phyloP scores from a whole-genome alignment of 164 flowering plant genomes.

The Amborella trichopoda region DNA sequence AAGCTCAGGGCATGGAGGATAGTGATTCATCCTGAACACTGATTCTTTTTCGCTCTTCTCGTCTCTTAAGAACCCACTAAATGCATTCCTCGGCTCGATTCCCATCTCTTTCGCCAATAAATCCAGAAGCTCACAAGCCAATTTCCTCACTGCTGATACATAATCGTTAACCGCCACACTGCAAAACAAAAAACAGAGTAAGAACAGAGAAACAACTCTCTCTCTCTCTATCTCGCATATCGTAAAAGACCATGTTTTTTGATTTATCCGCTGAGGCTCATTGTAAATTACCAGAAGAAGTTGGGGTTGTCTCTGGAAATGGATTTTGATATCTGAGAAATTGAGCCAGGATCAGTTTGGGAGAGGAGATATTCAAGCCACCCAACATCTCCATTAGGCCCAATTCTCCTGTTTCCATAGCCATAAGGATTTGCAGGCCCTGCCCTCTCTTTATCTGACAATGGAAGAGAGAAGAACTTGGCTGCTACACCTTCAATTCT shows the following conservation, averaged over 20 bases:
- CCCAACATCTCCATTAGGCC: constrained; percentile 85
- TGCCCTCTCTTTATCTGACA: constrained; percentile 45
- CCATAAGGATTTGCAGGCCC: constrained; percentile 73
- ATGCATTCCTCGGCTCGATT: constrained; percentile 29
- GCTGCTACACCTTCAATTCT: constrained; percentile 43
- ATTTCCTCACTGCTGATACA: constrained; percentile 29
- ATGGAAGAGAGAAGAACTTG: constrained; percentile 49
- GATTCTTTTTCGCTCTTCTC: constrained; percentile 75
- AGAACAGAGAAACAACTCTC: too few species aligned
- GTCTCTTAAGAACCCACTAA: constrained; percentile 49
- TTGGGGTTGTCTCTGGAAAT: constrained; percentile 33
- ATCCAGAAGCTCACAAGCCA: constrained; percentile 46
- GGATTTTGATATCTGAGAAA: constrained; percentile 15
- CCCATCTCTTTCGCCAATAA: constrained; percentile 51
- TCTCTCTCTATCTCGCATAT: too few species aligned
- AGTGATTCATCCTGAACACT: constrained; percentile 69
- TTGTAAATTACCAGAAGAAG: constrained; percentile 38
- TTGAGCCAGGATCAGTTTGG: constrained; percentile 24
- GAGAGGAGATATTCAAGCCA: constrained; percentile 87
- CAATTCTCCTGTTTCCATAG: constrained; percentile 69
- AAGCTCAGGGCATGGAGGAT: constrained; percentile 66
- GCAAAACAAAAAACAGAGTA: neutral
- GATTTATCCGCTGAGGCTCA: too few species aligned
- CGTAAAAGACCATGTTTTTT: too few species aligned
- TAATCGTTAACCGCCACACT: constrained; percentile 44